phyloP scores from a whole-genome alignment of 331 rosid genomes.

The Stylosanthes scabra region DNA sequence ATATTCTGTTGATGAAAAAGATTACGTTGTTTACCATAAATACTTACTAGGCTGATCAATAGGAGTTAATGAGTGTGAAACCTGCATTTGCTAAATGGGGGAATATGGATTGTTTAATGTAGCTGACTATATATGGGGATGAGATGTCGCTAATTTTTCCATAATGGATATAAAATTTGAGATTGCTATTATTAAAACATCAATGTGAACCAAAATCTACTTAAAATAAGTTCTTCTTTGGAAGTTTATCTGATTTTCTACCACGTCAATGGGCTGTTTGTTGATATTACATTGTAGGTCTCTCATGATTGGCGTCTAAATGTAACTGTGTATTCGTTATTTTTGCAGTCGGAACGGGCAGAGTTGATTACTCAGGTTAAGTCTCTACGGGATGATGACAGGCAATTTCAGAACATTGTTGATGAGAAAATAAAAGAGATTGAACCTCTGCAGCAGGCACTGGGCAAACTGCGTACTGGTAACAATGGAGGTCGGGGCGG shows the following conservation, averaged over 20 bases:
- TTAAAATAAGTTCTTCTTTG: not conserved
- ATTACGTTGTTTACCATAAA: not conserved
- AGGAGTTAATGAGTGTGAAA: not conserved
- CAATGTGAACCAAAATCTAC: not conserved
- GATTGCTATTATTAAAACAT: not conserved
- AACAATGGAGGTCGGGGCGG: constrained; percentile 67
- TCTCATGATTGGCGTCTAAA: constrained; percentile 8
- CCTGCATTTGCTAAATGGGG: not conserved
- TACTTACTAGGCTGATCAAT: not conserved
- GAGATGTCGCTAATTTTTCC: not conserved
- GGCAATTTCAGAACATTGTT: constrained; percentile 57
- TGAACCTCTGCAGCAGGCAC: constrained; percentile 80
- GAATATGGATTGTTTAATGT: not conserved
- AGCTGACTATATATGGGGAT: not conserved
- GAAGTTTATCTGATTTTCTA: constrained; percentile 12
- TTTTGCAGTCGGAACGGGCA: constrained; percentile 59
- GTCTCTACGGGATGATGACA: constrained; percentile 66
- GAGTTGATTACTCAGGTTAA: constrained; percentile 70
- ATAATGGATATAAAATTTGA: not conserved
- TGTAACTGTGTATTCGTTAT: constrained; percentile 34
- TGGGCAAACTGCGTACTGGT: constrained; percentile 73
- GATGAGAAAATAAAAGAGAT: constrained; percentile 86
- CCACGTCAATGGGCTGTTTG: constrained; percentile 1
- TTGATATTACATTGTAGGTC: not conserved
- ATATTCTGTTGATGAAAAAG: not conserved